Conservation (phyloP, 208 protist genomes). For the Crithidia sp. region DNA sequence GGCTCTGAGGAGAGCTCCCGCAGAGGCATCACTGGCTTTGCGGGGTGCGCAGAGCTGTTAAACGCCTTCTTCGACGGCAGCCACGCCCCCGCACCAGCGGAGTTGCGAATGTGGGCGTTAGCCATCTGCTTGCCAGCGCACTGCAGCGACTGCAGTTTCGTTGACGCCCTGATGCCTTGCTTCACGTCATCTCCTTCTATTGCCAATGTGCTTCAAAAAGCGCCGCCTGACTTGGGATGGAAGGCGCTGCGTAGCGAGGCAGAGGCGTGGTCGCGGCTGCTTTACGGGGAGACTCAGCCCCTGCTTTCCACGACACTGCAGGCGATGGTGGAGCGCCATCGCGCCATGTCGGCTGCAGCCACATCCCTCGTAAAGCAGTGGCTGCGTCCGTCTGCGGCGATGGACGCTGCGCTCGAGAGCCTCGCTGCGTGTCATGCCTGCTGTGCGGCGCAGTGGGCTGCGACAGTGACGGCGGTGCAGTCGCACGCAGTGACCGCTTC, state of each 20-base stretch:
- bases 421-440: constrained; percentile 23
- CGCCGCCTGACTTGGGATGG: no score
- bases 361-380: constrained; percentile 5
- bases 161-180: no score
- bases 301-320: neutral
- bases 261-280: constrained; percentile 2
- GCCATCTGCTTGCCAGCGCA: no score
- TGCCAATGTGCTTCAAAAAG: no score
- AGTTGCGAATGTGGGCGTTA: no score
- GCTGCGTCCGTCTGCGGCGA: constrained; percentile 4
- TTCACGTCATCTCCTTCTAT: no score
- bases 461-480: neutral
- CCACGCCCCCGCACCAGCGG: neutral
- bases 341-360: constrained; percentile 1
- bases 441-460: constrained; percentile 16
- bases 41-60: constrained; percentile 2
- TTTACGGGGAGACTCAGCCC: neutral
- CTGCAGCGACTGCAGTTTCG: no score
- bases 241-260: no score
- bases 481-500: no score
- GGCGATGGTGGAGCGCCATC: neutral
- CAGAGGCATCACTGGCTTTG: neutral
- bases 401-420: neutral
- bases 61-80: constrained; percentile 16
- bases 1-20: no score